These are phyloP conservation scores for Pseudogymnoascus pannorum DNA, from an alignment of 2,329 filamentous ascomycete genomes.

Conservation along the genomic window DNA sequence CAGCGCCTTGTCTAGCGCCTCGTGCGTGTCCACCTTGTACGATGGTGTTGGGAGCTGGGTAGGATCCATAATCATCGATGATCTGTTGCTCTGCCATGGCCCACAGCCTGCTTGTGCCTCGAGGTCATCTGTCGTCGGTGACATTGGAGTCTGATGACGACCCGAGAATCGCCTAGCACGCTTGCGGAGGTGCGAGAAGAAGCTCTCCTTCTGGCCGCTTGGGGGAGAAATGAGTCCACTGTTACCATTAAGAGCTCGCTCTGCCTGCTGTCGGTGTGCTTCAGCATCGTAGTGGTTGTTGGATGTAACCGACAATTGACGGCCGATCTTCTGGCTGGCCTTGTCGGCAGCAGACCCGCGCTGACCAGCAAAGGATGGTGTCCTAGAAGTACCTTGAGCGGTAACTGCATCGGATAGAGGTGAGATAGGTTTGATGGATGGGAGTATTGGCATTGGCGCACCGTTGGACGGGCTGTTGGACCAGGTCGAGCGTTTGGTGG, in stretches of 20 bases:
- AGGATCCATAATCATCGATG: conserved; percentile 68
- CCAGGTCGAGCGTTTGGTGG: conserved; percentile 87
- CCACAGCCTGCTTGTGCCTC: conserved; percentile 90
- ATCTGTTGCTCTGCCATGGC: conserved; percentile 80
- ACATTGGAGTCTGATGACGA: conserved; percentile 73
- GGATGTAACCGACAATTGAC: conserved; percentile 87
- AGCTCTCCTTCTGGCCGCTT: conserved; percentile 82
- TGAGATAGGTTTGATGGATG: conserved; percentile 88
- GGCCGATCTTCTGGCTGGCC: conserved; percentile 80
- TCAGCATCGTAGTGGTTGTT: conserved; percentile 91
- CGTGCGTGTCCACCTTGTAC: conserved; percentile 49
- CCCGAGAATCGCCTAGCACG: conserved; percentile 87
- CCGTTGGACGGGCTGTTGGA: conserved; percentile 71
- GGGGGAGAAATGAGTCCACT: conserved; percentile 68
- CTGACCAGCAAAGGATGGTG: conserved; percentile 42
- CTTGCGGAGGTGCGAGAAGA: conserved; percentile 95
- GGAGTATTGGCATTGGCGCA: conserved; percentile 91
- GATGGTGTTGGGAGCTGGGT: conserved; percentile 39
- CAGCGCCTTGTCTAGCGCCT: conserved; percentile 52
- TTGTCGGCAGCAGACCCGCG: conserved; percentile 49
- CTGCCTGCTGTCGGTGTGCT: conserved; percentile 81
- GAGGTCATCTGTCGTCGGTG: conserved; percentile 74
- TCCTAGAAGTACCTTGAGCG: conserved; percentile 70
- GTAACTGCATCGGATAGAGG: conserved; percentile 92
- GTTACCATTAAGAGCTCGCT: conserved; percentile 80